These are phyloP conservation scores for Russula sp. DNA, from an alignment of 768 basidiomycete species.

Conservation along the genomic window DNA sequence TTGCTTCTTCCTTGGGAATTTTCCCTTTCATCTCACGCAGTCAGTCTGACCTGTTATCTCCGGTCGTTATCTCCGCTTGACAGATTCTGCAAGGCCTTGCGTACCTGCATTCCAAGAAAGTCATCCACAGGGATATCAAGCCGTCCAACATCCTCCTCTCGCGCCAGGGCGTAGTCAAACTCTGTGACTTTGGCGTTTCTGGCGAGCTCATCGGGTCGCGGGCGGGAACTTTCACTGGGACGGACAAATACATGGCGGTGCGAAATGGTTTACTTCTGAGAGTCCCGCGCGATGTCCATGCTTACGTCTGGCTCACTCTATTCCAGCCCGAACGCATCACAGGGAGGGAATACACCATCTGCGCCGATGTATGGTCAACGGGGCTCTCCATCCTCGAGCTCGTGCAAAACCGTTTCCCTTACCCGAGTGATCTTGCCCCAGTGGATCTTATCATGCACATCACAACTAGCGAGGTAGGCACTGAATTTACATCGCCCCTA, in stretches of 20 bases:
- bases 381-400: conserved; percentile 89
- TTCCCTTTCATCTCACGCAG: neutral
- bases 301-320: conserved; percentile 2
- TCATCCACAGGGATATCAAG: conserved; percentile 90
- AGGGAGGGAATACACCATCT: conserved; percentile 84
- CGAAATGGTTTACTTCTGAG: conserved; percentile 11
- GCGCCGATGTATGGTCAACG: conserved; percentile 93
- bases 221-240: conserved; percentile 91
- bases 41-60: neutral
- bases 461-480: conserved; percentile 59
- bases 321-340: conserved; percentile 82
- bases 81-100: conserved; percentile 79
- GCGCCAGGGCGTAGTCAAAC: conserved; percentile 78
- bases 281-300: neutral
- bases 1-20: neutral
- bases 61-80: neutral
- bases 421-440: conserved; percentile 76
- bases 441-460: conserved; percentile 88
- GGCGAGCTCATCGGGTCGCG: conserved; percentile 83
- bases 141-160: conserved; percentile 86
- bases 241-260: conserved; percentile 94
- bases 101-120: conserved; percentile 81
- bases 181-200: conserved; percentile 92
- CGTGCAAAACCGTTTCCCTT: conserved; percentile 86
- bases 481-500: neutral